Percentiles rank a stretch among this genome's conserved stretches.
Evolutionary conservation across 208 protist genomes (phyloP).

Genomic region (Crithidia acanthocephali): DNA sequence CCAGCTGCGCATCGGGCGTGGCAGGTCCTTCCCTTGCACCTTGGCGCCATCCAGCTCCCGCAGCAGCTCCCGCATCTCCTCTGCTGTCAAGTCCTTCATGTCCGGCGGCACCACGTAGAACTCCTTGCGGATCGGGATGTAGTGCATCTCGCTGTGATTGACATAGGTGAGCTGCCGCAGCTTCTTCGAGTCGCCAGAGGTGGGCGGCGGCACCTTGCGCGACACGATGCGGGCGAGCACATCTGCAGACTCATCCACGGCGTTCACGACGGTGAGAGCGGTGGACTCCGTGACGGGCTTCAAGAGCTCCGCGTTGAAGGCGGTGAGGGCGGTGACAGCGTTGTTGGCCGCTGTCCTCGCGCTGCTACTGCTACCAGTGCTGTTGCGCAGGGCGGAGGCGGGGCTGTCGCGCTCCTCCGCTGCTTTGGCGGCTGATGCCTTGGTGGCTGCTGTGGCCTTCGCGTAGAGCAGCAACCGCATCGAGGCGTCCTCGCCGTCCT

Average conservation of each 20-base stretch:
- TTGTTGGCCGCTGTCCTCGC: not conserved
- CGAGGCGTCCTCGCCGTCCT: slow-evolving; percentile 38
- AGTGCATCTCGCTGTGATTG: slow-evolving; percentile 66
- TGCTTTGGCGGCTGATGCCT: not conserved
- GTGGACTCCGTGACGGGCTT: slow-evolving; percentile 58
- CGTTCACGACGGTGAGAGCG: slow-evolving; percentile 73
- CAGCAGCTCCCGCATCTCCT: slow-evolving; percentile 64
- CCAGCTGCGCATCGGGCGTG: slow-evolving; percentile 84
- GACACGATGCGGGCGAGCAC: slow-evolving; percentile 44
- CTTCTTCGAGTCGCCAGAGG: slow-evolving; percentile 62
- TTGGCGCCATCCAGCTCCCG: slow-evolving; percentile 86
- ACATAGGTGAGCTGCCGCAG: slow-evolving; percentile 77
- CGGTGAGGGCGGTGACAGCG: slow-evolving; percentile 38
- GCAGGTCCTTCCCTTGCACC: slow-evolving; percentile 43
- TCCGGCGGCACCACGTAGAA: slow-evolving; percentile 88
- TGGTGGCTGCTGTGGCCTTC: slow-evolving; percentile 39
- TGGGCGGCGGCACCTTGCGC: slow-evolving; percentile 61
- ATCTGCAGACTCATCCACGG: slow-evolving; percentile 72
- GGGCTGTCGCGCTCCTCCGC: slow-evolving; percentile 2
- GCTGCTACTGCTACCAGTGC: not conserved
- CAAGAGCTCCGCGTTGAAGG: slow-evolving; percentile 55
- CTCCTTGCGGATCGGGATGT: slow-evolving; percentile 70
- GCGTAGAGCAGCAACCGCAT: slow-evolving; percentile 59
- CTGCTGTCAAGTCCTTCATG: slow-evolving; percentile 56
- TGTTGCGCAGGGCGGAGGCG: slow-evolving; percentile 15